These are phyloP conservation scores for Symbiodinium pilosum DNA, from an alignment of 73 alveolate genomes.

Conservation along the genomic window DNA sequence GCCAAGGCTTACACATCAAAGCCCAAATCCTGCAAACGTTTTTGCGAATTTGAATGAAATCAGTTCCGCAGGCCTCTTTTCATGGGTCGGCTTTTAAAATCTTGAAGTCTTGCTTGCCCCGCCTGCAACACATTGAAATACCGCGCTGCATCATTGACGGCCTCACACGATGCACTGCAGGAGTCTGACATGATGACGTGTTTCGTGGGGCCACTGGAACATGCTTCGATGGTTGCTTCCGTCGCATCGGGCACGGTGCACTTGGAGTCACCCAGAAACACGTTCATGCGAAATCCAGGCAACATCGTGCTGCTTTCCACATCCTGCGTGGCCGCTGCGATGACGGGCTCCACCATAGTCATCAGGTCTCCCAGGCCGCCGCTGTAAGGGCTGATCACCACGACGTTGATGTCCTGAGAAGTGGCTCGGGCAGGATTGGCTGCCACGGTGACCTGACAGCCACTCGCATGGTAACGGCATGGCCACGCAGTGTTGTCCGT, in stretches of 20 bases:
- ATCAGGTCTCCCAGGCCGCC: conserved; percentile 75
- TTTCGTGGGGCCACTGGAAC: conserved; percentile 31
- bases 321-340: conserved; percentile 41
- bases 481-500: conserved; percentile 60
- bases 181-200: conserved; percentile 57
- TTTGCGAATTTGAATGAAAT: neutral
- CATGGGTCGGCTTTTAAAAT: neutral
- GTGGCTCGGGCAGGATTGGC: neutral
- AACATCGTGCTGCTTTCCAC: conserved; percentile 43
- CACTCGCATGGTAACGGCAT: conserved; percentile 48
- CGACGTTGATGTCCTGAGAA: conserved; percentile 35
- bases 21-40: neutral
- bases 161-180: conserved; percentile 78
- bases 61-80: too few relatives aligned
- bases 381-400: conserved; percentile 53
- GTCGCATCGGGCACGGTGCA: conserved; percentile 76
- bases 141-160: conserved; percentile 63
- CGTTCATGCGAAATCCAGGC: conserved; percentile 62
- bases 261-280: conserved; percentile 50
- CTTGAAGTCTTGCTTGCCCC: too few relatives aligned
- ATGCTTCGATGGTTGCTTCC: conserved; percentile 48
- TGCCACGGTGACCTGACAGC: conserved; percentile 40
- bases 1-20: neutral
- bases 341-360: conserved; percentile 75
- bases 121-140: conserved; percentile 65